A percentile compares a stretch with the other conserved stretches of the same genome.
phyloP scores from a whole-genome alignment of 805 yeast genomes.

The Metschnikowia anglica region DNA sequence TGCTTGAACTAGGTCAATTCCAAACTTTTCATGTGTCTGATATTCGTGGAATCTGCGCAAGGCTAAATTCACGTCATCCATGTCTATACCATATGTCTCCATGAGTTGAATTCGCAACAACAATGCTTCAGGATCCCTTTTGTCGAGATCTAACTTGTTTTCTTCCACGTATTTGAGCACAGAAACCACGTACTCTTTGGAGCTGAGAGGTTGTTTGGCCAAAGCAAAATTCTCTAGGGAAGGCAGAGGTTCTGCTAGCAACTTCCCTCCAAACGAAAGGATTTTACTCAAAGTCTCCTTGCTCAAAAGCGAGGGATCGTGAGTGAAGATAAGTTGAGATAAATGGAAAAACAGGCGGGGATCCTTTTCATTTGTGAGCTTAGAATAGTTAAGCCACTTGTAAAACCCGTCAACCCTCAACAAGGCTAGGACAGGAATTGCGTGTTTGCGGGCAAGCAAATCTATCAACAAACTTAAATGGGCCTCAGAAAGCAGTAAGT shows the following conservation, averaged over 20 bases:
- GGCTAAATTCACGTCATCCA: constrained; percentile 29
- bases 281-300: constrained; percentile 15
- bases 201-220: neutral
- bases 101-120: constrained; percentile 33
- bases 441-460: constrained; percentile 6
- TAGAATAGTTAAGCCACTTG: constrained; percentile 7
- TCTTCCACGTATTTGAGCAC: constrained; percentile 24
- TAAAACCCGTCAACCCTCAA: constrained; percentile 9
- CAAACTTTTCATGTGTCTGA: constrained; percentile 37
- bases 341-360: constrained; percentile 6
- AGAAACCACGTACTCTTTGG: constrained; percentile 7
- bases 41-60: constrained; percentile 41
- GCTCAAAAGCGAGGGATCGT: constrained; percentile 16
- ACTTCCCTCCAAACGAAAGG: constrained; percentile 4
- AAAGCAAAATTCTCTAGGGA: neutral
- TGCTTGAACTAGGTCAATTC: constrained; percentile 42
- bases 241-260: neutral
- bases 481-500: neutral
- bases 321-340: constrained; percentile 15
- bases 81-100: constrained; percentile 33
- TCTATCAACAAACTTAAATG: constrained; percentile 7
- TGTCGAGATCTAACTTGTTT: constrained; percentile 26
- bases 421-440: constrained; percentile 2
- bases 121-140: constrained; percentile 29
- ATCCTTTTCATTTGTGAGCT: constrained; percentile 1